Base-by-base conservation (phyloP, 2,329 filamentous ascomycete species). In the Sphaerulina vaccinii region DNA sequence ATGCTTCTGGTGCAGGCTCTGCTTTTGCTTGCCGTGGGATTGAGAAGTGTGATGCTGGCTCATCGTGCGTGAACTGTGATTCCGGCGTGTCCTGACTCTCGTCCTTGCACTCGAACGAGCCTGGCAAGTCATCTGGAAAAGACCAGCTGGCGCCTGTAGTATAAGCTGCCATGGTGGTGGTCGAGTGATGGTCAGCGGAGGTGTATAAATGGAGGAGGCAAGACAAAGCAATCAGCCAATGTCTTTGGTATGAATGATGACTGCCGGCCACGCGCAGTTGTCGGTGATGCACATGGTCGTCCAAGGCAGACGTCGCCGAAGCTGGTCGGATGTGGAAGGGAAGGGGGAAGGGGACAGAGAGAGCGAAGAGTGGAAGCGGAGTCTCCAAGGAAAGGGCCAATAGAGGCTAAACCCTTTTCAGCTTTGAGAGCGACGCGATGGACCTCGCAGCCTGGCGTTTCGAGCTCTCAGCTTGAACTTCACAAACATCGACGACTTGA, bases 41-140 rank as follows among this genome's bases (percentile, higher is more conserved):
- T 2, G 27, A 10, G 27, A 10, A 11, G 27, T 51, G n/a, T 41
- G 42, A 21, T 48, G 43, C 27, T 29, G 27, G 18, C 10, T 36
- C 24, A 42, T 29, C 11, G 24, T 35, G 27, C 8, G 42, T 38
- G 29, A 33, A 19, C 6, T 19, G 33, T 11, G 37, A n/a, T n/a
- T 13, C 51, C 33, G 45, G 22, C 21, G 32, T 24, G 35, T 49
- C 51, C 23, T 46, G 36, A 5, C 52, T 44, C 27, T 52, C 27
- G 27, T 29, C 27, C 27, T 29, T 29, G 7, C 27, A 45, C 33
- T 59, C 56, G 33, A 49, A 69, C 16, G 57, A 49, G 13, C 69
- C 71, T 10, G 73, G 72, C 32, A 73, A 53, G 52, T 75, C 73
- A 23, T 75, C 68, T 36, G 74, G 74, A 70, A 75, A 78, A 40